These are phyloP conservation scores for Cladosporium sphaerospermum DNA, from an alignment of 2,329 filamentous ascomycete species.

Conservation along the genomic window DNA sequence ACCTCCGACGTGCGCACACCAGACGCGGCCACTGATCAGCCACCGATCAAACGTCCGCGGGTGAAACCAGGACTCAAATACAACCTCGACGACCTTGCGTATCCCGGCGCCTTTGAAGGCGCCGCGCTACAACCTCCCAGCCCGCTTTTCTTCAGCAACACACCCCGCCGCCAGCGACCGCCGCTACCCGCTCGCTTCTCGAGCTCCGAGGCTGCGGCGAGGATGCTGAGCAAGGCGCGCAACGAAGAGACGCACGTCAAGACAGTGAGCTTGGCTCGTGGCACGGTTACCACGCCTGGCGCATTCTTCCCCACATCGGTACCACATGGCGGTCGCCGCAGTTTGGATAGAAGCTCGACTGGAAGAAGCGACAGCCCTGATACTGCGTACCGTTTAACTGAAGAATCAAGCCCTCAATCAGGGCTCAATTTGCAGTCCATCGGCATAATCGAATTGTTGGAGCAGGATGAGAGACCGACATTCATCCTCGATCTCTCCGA, in stretches of 20 bases:
- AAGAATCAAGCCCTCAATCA: slow-evolving; percentile 22
- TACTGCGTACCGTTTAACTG: not conserved
- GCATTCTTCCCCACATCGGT: slow-evolving; percentile 26
- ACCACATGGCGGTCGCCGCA: slow-evolving; percentile 39
- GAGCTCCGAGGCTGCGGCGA: slow-evolving; percentile 53
- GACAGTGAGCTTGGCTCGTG: slow-evolving; percentile 47
- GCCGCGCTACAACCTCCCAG: slow-evolving; percentile 34
- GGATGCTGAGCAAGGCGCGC: slow-evolving; percentile 47
- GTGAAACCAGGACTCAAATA: slow-evolving; percentile 17
- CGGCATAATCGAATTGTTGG: slow-evolving; percentile 65
- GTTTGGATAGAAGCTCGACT: slow-evolving; percentile 27
- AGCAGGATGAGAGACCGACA: slow-evolving; percentile 69
- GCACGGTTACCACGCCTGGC: slow-evolving; percentile 31
- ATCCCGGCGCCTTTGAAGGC: slow-evolving; percentile 9
- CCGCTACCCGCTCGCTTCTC: slow-evolving; percentile 49
- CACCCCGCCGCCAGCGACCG: slow-evolving; percentile 34
- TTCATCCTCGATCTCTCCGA: slow-evolving; percentile 67
- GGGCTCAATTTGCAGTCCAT: slow-evolving; percentile 51
- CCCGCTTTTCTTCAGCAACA: slow-evolving; percentile 50
- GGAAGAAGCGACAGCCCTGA: slow-evolving; percentile 25
- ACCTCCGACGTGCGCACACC: slow-evolving; percentile 1
- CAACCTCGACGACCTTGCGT: slow-evolving; percentile 21
- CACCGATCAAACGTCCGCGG: slow-evolving; percentile 15
- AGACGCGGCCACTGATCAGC: not conserved
- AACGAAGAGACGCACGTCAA: slow-evolving; percentile 46